These are phyloP conservation scores for Leccinum insigne DNA, from an alignment of 1,284 basidiomycete genomes.

Conservation along the genomic window DNA sequence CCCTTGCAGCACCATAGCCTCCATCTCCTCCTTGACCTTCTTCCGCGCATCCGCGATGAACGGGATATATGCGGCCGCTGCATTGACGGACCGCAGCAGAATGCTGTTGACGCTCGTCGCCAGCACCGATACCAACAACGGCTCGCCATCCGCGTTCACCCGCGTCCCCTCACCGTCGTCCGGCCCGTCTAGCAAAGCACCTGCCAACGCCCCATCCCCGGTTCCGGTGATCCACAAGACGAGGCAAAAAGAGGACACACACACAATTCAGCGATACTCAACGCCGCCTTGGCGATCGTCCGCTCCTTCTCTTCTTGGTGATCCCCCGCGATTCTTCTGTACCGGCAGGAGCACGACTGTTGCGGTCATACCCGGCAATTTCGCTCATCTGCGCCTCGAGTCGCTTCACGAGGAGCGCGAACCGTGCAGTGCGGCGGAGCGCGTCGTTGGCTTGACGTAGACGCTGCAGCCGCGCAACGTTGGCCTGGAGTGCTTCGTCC, in stretches of 20 bases:
- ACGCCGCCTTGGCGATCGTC: conserved; percentile 85
- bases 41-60: conserved; percentile 70
- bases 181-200: conserved; percentile 30
- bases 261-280: conserved; percentile 90
- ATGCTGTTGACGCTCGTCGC: conserved; percentile 30
- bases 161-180: conserved; percentile 1
- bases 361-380: conserved; percentile 40
- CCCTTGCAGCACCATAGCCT: conserved; percentile 81
- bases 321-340: conserved; percentile 31
- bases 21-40: conserved; percentile 82
- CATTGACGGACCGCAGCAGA: conserved; percentile 68
- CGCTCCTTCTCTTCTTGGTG: conserved; percentile 81
- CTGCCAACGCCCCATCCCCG: conserved; percentile 12
- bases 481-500: conserved; percentile 68
- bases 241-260: conserved; percentile 27
- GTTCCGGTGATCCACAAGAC: neutral
- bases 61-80: conserved; percentile 68
- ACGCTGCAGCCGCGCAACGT: conserved; percentile 72
- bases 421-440: conserved; percentile 80
- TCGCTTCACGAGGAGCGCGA: conserved; percentile 77
- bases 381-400: conserved; percentile 81
- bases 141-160: conserved; percentile 10
- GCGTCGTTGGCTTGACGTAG: conserved; percentile 82
- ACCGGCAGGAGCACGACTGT: neutral
- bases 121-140: neutral